Evolutionary conservation across 139 green algal species (phyloP), one percentile per base, ranked within the genome.

Genomic region (Gonium pectorale): DNA sequence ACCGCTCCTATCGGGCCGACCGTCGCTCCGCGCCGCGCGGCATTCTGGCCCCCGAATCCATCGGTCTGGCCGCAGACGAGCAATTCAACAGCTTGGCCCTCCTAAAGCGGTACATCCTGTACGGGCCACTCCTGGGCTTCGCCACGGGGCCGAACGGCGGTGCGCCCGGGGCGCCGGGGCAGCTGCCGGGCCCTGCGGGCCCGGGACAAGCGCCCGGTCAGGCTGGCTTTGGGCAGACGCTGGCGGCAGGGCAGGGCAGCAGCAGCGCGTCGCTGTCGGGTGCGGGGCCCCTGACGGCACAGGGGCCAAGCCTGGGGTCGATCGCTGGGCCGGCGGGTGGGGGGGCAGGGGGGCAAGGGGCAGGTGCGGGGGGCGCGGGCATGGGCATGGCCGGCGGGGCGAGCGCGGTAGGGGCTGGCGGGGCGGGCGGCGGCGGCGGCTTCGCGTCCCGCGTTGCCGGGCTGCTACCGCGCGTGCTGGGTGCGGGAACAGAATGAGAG

Each of bases 101-200:
- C 27, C 77, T 89, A 11, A 89, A 89, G 54, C 78, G 85, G 3
- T 84, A 84, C 78, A 69, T 84, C 43, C 33, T 84, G 63, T 84
- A 84, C 63, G 78, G 78, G 3, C 78, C 78, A 24, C 13, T 75
- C 44, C 78, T 84, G 22, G 78, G 78, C 7, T 71, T 84, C 26
- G 26, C 37, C 7, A 15, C 73, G 22, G 41, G 26, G 21, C 41
- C 60, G 60, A 66, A 59, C 38, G 74, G 74, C n/a, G 27, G 31
- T n/a, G n/a, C 37, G 4, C 38, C 38, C n/a, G 17, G n/a, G n/a
- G 15, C 26, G 69, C 44, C 9, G 33, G 41, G 17, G 33, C 40
- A 59, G 26, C 67, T 22, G 64, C 4, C 13, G 64, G 33, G 29
- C 29, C 5, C 60, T 35, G 66, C 21, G 43, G 68, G 68, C n/a